These are phyloP conservation scores for Rhizopus arrhizus DNA, from an alignment of 371 early-diverging fungal genomes.

Conservation along the genomic window DNA sequence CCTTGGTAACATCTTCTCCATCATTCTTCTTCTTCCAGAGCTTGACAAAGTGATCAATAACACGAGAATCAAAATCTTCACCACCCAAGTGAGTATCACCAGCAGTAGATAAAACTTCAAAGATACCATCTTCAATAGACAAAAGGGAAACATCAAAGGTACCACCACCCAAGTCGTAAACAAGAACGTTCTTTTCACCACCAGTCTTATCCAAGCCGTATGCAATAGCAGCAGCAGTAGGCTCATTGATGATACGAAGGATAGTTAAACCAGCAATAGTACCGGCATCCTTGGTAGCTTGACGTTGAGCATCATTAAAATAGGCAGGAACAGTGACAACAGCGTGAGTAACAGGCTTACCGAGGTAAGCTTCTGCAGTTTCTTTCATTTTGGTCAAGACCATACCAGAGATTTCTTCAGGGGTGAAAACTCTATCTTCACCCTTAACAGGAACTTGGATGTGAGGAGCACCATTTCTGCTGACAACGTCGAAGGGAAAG, in stretches of 20 bases:
- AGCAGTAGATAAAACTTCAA: constrained; percentile 84
- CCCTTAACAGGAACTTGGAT: constrained; percentile 86
- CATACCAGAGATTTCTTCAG: constrained; percentile 97
- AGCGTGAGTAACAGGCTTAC: constrained; percentile 78
- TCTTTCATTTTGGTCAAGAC: constrained; percentile 97
- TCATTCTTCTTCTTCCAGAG: constrained; percentile 75
- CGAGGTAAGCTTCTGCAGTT: constrained; percentile 95
- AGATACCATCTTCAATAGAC: constrained; percentile 85
- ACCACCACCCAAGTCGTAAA: constrained; percentile 97
- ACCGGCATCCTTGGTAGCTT: constrained; percentile 84
- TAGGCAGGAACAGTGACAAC: constrained; percentile 94
- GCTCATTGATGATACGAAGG: constrained; percentile 89
- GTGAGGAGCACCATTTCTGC: constrained; percentile 79
- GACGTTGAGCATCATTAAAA: constrained; percentile 85
- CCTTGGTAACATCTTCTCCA: constrained; percentile 70
- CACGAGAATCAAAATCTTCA: constrained; percentile 91
- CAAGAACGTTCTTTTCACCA: constrained; percentile 76
- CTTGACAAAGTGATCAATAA: constrained; percentile 81
- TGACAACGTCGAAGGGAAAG: constrained; percentile 88
- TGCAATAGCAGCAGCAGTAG: constrained; percentile 95
- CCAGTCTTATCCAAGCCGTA: constrained; percentile 80
- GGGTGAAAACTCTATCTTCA: constrained; percentile 89
- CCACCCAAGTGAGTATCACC: constrained; percentile 97
- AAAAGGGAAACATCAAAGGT: constrained; percentile 93
- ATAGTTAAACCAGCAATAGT: constrained; percentile 78